Conservation (phyloP, 805 yeast genomes). For the Candida quercuum region DNA sequence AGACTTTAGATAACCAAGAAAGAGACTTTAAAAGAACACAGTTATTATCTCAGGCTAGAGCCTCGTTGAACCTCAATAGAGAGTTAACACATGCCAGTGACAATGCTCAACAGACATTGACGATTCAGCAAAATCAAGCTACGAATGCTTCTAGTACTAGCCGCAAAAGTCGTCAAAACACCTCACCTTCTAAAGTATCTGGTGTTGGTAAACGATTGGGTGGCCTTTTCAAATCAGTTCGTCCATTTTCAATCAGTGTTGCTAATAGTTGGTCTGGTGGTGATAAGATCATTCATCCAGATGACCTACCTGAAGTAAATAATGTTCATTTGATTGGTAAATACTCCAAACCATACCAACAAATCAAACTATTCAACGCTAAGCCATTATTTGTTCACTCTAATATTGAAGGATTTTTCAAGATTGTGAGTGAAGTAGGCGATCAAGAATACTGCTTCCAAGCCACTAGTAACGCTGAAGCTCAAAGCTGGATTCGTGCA, state of each 20-base stretch:
- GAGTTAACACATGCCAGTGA: slow-evolving; percentile 12
- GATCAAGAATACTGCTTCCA: slow-evolving; percentile 63
- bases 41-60: slow-evolving; percentile 25
- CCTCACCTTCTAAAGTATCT: slow-evolving; percentile 18
- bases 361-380: slow-evolving; percentile 38
- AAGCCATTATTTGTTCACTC: slow-evolving; percentile 31
- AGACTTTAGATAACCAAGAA: slow-evolving; percentile 32
- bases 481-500: slow-evolving; percentile 66
- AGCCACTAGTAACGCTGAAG: slow-evolving; percentile 53
- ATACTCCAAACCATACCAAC: slow-evolving; percentile 43
- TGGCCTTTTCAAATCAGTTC: slow-evolving; percentile 50
- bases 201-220: slow-evolving; percentile 43
- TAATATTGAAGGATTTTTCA: slow-evolving; percentile 37
- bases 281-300: slow-evolving; percentile 43
- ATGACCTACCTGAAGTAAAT: slow-evolving; percentile 55
- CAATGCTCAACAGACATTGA: background rate
- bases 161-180: slow-evolving; percentile 16
- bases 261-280: slow-evolving; percentile 31
- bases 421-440: slow-evolving; percentile 33
- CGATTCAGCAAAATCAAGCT: slow-evolving; percentile 5
- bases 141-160: background rate
- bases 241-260: slow-evolving; percentile 56
- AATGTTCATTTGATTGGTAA: slow-evolving; percentile 31
- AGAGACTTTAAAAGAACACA: slow-evolving; percentile 28
- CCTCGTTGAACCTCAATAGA: slow-evolving; percentile 11